Evolutionary conservation across 2,329 filamentous ascomycete species (phyloP), one percentile per base, ranked within the genome.

Genomic region (Colletotrichum tofieldiae): DNA sequence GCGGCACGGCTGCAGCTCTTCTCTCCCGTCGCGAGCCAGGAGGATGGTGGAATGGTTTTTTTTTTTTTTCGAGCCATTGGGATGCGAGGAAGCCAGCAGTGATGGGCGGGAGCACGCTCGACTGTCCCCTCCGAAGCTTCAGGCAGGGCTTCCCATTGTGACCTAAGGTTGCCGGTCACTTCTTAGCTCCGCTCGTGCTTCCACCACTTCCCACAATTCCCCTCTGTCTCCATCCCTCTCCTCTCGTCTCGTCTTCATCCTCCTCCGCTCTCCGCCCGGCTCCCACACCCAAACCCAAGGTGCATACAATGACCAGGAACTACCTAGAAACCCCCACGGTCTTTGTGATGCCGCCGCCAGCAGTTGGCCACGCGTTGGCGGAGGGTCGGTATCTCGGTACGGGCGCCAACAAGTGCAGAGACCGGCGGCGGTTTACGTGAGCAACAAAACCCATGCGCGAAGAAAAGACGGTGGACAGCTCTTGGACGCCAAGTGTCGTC

Each of bases 401-500:
- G 37, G n/a, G 37, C 55, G 23, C 32, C 43, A 41, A 26, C 58
- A 67, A 26, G 47, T 55, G 47, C 56, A 52, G 45, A 43, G 18
- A 45, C 26, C 45, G 67, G 62, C 45, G 67, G 62, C 39, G 56
- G 37, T 23, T 71, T 55, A 11, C 7, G 18, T 18, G n/a, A 32
- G 43, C 16, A 20, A 39, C 39, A 39, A 66, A 16, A 32, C 29
- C 39, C 29, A 54, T 20, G 63, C 55, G 66, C 60, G 65, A 65
- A 55, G 49, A 49, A 58, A 18, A 39, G n/a, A 51, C 59, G 59
- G 47, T 60, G 60, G 60, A 55, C 59, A 29, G 45, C 39, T 54
- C 55, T 39, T 65, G 12, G 45, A 63, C 65, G 65, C 65, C 51
- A 55, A 64, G 52, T 72, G 52, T 65, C 65, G 65, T 72, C 70